Evolutionary conservation across 805 yeast species (phyloP).

Genomic region (Wickerhamomyces silvicola): DNA sequence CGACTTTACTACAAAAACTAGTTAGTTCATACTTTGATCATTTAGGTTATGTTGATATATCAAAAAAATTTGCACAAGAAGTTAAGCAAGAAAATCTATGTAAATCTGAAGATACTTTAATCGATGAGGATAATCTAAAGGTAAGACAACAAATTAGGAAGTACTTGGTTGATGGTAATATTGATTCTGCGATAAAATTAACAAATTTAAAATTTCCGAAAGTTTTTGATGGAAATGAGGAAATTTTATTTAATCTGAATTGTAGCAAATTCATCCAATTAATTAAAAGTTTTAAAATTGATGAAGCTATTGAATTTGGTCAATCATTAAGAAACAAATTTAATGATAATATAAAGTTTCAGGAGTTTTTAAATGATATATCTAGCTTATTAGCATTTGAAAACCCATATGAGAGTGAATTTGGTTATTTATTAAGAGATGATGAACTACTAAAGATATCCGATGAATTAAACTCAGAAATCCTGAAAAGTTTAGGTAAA

Average conservation of each 20-base stretch:
- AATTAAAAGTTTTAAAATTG: slow-evolving; percentile 24
- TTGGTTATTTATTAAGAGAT: slow-evolving; percentile 30
- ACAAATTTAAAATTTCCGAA: slow-evolving; percentile 28
- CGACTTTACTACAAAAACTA: slow-evolving; percentile 26
- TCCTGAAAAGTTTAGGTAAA: slow-evolving; percentile 37
- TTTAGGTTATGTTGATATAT: slow-evolving; percentile 50
- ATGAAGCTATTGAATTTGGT: slow-evolving; percentile 34
- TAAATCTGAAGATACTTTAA: no score
- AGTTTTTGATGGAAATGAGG: slow-evolving; percentile 26
- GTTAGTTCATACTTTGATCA: slow-evolving; percentile 48
- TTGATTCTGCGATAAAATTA: slow-evolving; percentile 25
- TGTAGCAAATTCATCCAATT: slow-evolving; percentile 38
- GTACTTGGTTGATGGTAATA: slow-evolving; percentile 33
- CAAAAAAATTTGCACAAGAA: slow-evolving; percentile 46
- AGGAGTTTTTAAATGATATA: slow-evolving; percentile 36
- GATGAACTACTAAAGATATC: slow-evolving; percentile 32
- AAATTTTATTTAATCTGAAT: slow-evolving; percentile 34
- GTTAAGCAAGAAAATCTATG: slow-evolving; percentile 29
- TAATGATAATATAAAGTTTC: slow-evolving; percentile 26
- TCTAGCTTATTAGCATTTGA: slow-evolving; percentile 48
- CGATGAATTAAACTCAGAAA: slow-evolving; percentile 37
- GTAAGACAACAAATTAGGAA: slow-evolving; percentile 41
- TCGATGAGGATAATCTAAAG: slow-evolving; percentile 30
- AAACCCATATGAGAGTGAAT: slow-evolving; percentile 36
- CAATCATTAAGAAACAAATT: slow-evolving; percentile 29